phyloP scores from a whole-genome alignment of 768 basidiomycete species.

The Russula brevipes region DNA sequence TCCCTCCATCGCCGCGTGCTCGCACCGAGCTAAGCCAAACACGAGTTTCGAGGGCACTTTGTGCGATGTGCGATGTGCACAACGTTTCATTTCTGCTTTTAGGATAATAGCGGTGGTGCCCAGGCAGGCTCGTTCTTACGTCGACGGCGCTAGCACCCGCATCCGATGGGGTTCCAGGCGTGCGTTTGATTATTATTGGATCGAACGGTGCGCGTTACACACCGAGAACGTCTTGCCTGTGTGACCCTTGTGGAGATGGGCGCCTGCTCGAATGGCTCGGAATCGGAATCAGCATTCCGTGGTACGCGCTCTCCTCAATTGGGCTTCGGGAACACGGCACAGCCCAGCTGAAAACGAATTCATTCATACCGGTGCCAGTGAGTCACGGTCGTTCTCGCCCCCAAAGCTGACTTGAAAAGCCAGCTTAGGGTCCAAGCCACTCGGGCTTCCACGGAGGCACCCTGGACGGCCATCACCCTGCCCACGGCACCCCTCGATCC shows the following conservation, averaged over 20 bases:
- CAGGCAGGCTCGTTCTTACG: conserved; percentile 8
- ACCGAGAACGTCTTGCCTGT: conserved; percentile 15
- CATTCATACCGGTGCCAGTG: conserved; percentile 2
- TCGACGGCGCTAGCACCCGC: conserved; percentile 6
- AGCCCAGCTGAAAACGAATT: too few species aligned
- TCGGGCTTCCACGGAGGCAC: background rate
- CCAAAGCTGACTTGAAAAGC: background rate
- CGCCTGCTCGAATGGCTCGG: conserved; percentile 5
- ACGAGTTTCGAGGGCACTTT: background rate
- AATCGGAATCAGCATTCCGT: background rate
- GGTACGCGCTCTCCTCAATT: background rate
- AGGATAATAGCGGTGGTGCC: background rate
- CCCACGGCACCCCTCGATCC: background rate
- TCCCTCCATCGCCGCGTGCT: background rate
- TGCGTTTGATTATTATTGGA: conserved; percentile 9
- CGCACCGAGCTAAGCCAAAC: conserved; percentile 9
- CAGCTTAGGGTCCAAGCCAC: background rate
- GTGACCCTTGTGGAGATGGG: conserved; percentile 10
- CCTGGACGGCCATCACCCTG: background rate
- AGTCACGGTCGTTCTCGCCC: background rate
- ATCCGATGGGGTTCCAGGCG: conserved; percentile 15
- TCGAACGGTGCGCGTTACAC: conserved; percentile 12
- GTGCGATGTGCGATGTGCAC: background rate
- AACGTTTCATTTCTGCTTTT: conserved; percentile 5
- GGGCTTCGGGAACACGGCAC: background rate